A percentile compares a stretch with the other conserved stretches of the same genome.
Conservation (phyloP, 2,329 filamentous ascomycete species). For the Phyllosticta capitalensis region DNA sequence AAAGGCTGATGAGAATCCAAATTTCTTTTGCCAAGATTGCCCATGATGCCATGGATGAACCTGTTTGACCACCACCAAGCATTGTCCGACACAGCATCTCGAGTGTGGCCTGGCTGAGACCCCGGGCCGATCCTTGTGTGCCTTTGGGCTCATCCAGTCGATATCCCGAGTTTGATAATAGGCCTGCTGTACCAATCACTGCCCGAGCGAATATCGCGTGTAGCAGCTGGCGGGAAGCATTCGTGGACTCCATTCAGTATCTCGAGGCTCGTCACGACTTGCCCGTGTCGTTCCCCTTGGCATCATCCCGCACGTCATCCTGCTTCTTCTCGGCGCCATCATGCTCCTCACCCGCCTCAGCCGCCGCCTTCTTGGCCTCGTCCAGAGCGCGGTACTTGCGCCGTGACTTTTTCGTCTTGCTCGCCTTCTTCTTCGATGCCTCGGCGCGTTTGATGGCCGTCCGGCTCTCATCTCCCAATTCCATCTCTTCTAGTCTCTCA, state of each 20-base stretch:
- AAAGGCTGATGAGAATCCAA: not conserved
- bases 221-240: not conserved
- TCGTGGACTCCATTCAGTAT: not conserved
- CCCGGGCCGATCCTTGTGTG: not conserved
- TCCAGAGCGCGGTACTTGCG: conserved; percentile 64
- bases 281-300: not conserved
- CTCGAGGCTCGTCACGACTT: not conserved
- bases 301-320: not conserved
- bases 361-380: conserved; percentile 33
- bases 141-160: not conserved
- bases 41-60: not conserved
- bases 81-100: not conserved
- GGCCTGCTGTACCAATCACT: not conserved
- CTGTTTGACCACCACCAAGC: not conserved
- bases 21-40: not conserved
- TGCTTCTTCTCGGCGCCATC: conserved; percentile 13
- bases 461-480: conserved; percentile 62
- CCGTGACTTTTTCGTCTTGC: conserved; percentile 69
- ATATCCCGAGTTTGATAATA: not conserved
- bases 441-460: conserved; percentile 53
- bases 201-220: not conserved
- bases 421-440: conserved; percentile 61
- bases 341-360: conserved; percentile 16
- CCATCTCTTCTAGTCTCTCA: conserved; percentile 63
- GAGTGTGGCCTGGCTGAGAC: not conserved